Conservation (phyloP, 1,284 basidiomycete species). For the Garcileccinum viscosum region DNA sequence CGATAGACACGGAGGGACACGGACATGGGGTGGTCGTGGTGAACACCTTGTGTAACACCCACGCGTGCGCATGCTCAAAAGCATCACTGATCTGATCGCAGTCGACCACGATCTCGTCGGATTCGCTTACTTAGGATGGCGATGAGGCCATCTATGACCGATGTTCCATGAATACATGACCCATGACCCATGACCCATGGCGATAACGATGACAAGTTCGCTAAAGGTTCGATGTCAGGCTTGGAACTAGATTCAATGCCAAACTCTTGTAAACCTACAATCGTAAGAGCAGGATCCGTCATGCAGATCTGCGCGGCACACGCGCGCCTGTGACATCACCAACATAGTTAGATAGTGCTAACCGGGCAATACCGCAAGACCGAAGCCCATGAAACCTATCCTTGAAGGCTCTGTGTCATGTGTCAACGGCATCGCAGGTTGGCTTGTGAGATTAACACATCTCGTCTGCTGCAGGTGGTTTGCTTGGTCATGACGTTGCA, state of each 20-base stretch:
- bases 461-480: neutral
- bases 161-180: neutral
- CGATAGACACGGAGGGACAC: neutral
- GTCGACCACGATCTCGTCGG: neutral
- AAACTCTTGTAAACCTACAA: neutral
- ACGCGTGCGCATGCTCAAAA: neutral
- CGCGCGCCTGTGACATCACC: slow-evolving; percentile 7
- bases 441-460: neutral
- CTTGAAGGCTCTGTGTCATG: neutral
- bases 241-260: neutral
- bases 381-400: neutral
- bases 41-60: neutral
- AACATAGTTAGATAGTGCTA: neutral
- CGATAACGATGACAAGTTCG: neutral
- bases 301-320: neutral
- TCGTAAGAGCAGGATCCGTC: neutral
- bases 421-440: neutral
- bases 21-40: neutral
- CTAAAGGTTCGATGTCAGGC: neutral
- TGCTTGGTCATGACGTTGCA: neutral
- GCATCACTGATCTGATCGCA: neutral
- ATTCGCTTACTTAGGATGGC: neutral
- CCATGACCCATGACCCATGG: neutral
- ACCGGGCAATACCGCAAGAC: neutral
- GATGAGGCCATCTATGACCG: neutral